Evolutionary conservation across 192 early-diverging fungal species (phyloP), one percentile per base, ranked within the genome.

Genomic region (Linnemannia exigua): DNA sequence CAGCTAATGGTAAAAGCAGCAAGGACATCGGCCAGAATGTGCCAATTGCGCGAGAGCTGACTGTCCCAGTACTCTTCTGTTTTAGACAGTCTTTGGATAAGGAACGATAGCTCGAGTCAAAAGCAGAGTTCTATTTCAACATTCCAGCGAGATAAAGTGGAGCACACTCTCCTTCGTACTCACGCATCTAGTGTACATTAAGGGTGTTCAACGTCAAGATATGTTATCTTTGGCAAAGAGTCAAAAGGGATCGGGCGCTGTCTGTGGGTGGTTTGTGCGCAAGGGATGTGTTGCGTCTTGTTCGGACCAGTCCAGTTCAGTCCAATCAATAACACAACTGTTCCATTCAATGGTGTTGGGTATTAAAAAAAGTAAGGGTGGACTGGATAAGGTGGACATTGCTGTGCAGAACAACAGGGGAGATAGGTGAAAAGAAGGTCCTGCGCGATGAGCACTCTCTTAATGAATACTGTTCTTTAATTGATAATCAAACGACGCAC

Each of bases 231-330:
- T 44, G 3, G 41, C 41, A 44, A 44, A 9, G 41, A 44, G 41
- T 6, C 41, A 44, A 44, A 44, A 44, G 41, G 25, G 54, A 52
- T 61, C 54, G 25, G 25, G 54, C 54, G 54, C 54, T 61, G 8
- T 7, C 25, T 31, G 58, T n/a, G 58, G 58, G 58, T 63, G 58
- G 58, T 63, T 63, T 63, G 58, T 63, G 58, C 58, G 58, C 28
- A 63, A 63, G 25, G 28, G 15, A 12, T n/a, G 1, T 7, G 0
- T n/a, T 28, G 25, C 54, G n/a, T 61, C 41, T 61, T 28, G 19
- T 11, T 61, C 54, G 25, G 8, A 14, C 11, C 54, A 3, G 7
- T 63, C 28, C 28, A n/a, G 28, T 28, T 31, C 52, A 6, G n/a
- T 54, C 3, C 17, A 52, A 20, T 22, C 9, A 11, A 25, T 54